These are phyloP conservation scores for Kuraishia ogatae DNA, from an alignment of 805 yeast species.

Conservation along the genomic window DNA sequence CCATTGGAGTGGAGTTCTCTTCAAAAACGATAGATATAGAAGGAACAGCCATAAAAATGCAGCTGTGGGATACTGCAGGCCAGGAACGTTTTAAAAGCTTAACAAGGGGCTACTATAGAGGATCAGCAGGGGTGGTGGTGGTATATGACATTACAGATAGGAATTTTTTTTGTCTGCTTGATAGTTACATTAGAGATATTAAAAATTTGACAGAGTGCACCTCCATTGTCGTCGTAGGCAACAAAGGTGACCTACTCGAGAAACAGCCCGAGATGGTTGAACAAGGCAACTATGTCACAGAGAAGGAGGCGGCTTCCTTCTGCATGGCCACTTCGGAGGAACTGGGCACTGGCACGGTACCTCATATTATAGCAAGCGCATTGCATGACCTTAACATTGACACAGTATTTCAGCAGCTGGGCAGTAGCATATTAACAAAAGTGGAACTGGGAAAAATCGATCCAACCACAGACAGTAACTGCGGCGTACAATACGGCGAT, in stretches of 20 bases:
- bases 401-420: slow-evolving; percentile 29
- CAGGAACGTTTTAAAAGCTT: slow-evolving; percentile 28
- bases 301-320: slow-evolving; percentile 25
- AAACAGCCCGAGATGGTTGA: neutral
- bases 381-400: slow-evolving; percentile 29
- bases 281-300: slow-evolving; percentile 15
- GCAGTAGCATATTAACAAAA: slow-evolving; percentile 32
- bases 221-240: slow-evolving; percentile 24
- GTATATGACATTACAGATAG: slow-evolving; percentile 23
- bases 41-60: slow-evolving; percentile 17
- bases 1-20: slow-evolving; percentile 32
- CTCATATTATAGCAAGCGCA: slow-evolving; percentile 32
- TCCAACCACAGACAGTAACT: slow-evolving; percentile 32
- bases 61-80: slow-evolving; percentile 30
- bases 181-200: slow-evolving; percentile 23
- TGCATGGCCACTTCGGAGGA: slow-evolving; percentile 16
- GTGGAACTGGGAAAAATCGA: slow-evolving; percentile 38
- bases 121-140: slow-evolving; percentile 27
- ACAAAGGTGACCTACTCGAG: slow-evolving; percentile 20
- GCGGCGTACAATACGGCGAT: slow-evolving; percentile 41
- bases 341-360: slow-evolving; percentile 19
- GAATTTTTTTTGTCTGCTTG: slow-evolving; percentile 17
- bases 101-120: slow-evolving; percentile 28
- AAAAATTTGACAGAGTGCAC: slow-evolving; percentile 19
- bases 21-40: slow-evolving; percentile 19